A percentile compares a stretch with the other conserved stretches of the same genome.
These are phyloP conservation scores for Nothomitra cinnamomea DNA, from an alignment of 2,329 filamentous ascomycete species.

Conservation along the genomic window DNA sequence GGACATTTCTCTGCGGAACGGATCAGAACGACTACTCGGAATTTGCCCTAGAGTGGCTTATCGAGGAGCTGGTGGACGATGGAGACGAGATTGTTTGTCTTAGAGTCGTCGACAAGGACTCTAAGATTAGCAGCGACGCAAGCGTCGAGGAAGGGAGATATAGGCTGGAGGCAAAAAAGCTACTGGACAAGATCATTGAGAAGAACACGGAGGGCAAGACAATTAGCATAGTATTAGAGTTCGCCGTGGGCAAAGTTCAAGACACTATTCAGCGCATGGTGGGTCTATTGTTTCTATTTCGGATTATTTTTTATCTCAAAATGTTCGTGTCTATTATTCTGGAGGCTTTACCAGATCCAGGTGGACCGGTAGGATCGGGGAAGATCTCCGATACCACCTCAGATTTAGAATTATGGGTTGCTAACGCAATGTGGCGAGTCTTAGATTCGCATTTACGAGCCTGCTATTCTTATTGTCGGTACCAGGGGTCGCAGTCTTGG, in stretches of 20 bases:
- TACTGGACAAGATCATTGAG: slow-evolving; percentile 59
- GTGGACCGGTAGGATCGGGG: not conserved
- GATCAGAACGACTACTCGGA: slow-evolving; percentile 87
- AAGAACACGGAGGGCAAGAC: slow-evolving; percentile 73
- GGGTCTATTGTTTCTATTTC: slow-evolving; percentile 19
- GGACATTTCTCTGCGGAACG: slow-evolving; percentile 79
- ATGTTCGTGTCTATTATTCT: not conserved
- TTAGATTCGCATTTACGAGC: slow-evolving; percentile 85
- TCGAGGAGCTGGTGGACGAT: slow-evolving; percentile 83
- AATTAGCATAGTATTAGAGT: slow-evolving; percentile 72
- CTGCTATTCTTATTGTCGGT: slow-evolving; percentile 78
- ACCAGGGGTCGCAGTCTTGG: slow-evolving; percentile 72
- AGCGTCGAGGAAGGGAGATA: slow-evolving; percentile 52
- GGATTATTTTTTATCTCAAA: not conserved
- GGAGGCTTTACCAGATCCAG: not conserved
- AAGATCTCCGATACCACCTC: not conserved
- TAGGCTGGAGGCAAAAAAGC: slow-evolving; percentile 52
- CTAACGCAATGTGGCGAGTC: slow-evolving; percentile 8
- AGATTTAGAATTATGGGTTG: not conserved
- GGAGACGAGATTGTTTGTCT: slow-evolving; percentile 88
- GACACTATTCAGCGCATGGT: slow-evolving; percentile 84
- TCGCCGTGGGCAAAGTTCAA: slow-evolving; percentile 77
- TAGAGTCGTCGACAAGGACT: slow-evolving; percentile 70
- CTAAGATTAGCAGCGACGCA: slow-evolving; percentile 45
- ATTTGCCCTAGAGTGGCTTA: slow-evolving; percentile 79